Base-by-base conservation (phyloP, 768 basidiomycete genomes). In the Russula vinacea region DNA sequence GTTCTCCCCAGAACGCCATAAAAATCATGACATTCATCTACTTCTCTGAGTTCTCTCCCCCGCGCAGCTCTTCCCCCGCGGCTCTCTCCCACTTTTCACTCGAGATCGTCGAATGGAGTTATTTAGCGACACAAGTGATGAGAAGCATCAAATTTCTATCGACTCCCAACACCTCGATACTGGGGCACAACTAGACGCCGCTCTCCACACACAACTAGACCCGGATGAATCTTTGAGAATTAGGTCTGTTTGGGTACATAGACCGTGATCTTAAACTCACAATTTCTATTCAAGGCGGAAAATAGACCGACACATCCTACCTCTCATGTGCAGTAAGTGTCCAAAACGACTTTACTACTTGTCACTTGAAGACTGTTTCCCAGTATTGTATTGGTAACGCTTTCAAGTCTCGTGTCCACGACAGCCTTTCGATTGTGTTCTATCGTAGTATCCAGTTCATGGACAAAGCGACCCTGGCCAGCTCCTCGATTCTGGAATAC, bases 391-490 rank as follows among this genome's bases (percentile, higher is more conserved):
- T 68, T 84, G 79, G 83, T 85, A 69, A 35, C 75, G 16, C 8
- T 45, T 14, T 17, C 14, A 24, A 17, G 22, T 33, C 10, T 22
- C 6, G 2, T 37, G 6, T 10, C 7, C 24, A 29, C 6, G 45
- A 16, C 16, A 11, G 39, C 16, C 29, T 24, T 29, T 51, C 22
- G 68, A 72, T 62, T 10, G 67, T 62, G 2, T 5, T 63, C 85
- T 32, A 64, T 59, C 62, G 84, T 42, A 69, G 87, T 82, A 80
- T 90, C n/a, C 87, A 89, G 70, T 88, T 84, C 65, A 88, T 89
- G 84, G 88, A 89, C 66, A 89, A 89, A 74, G 85, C 83, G 0
- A 90, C 88, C 0, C 76, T 89, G 4, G 88, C 86, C 1, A 83
- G 80, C 63, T 71, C 86, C 1, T 83, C 88, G 1, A 87, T 90